A percentile compares a stretch with the other conserved stretches of the same genome.
Conservation (phyloP, 495 filamentous ascomycete species). For the Penicillium subrubescens region DNA sequence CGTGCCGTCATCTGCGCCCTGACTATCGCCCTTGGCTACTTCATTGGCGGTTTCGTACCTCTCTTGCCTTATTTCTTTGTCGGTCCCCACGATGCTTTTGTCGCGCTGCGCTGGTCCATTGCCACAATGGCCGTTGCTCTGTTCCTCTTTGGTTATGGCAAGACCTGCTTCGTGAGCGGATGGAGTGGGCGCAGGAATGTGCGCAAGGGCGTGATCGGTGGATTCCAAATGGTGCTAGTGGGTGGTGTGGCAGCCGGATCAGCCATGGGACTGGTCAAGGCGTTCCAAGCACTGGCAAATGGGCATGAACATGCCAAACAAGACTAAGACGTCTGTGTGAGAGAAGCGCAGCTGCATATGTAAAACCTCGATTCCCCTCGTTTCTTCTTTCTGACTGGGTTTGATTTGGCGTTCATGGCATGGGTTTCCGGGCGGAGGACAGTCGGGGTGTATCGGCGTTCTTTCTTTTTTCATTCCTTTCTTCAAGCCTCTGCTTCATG, state of each 20-base stretch:
- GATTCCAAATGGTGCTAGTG: conserved; percentile 66
- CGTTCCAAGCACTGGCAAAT: conserved; percentile 47
- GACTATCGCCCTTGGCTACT: conserved; percentile 71
- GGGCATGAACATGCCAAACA: conserved; percentile 17
- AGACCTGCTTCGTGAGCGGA: conserved; percentile 58
- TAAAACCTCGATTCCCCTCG: neutral
- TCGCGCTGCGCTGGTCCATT: conserved; percentile 69
- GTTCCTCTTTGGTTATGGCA: conserved; percentile 73
- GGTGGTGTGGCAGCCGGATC: conserved; percentile 66
- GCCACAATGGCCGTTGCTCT: conserved; percentile 67
- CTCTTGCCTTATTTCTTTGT: conserved; percentile 80
- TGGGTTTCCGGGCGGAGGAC: neutral
- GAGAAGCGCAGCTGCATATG: neutral
- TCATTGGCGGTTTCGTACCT: conserved; percentile 72
- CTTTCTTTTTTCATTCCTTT: neutral
- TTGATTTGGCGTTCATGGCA: conserved; percentile 17
- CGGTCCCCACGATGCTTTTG: conserved; percentile 50
- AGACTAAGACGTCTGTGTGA: conserved; percentile 7
- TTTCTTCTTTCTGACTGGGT: neutral
- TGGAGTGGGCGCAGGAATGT: conserved; percentile 42
- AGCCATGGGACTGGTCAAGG: conserved; percentile 66
- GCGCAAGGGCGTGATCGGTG: conserved; percentile 46
- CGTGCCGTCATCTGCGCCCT: conserved; percentile 61
- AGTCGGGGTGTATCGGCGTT: conserved; percentile 3
- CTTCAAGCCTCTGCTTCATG: neutral